Base-by-base conservation (phyloP, 352 stramenopile genomes). In the Phytophthora foliorum region DNA sequence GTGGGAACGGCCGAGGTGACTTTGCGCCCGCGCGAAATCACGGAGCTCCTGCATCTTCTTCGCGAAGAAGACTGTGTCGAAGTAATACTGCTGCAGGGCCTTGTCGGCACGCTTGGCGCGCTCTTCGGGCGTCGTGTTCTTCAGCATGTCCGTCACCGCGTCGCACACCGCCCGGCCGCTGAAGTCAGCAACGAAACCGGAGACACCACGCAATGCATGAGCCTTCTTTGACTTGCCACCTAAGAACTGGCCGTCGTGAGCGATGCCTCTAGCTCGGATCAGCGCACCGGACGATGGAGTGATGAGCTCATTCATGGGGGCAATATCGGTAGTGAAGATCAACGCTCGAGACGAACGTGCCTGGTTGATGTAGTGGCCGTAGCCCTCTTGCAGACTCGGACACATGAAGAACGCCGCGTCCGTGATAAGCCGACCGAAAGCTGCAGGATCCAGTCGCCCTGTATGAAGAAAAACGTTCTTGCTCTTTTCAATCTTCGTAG, bases 351-450 rank as follows among this genome's bases (percentile, higher is more conserved):
- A 67, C 0, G 77, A 76, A 8, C 79, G 60, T 14, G 77, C 79
- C 52, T 88, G 79, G 51, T 88, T 88, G 50, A 88, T 80, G 56
- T 86, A 88, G 63, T 88, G 77, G 10, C 79, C 79, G 59, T 84
- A 85, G 29, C 75, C 75, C 49, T 86, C 78, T 44, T 73, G 60
- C n/a, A 72, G 59, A 49, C 78, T 86, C 21, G 78, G 73, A 41
- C 78, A 84, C 46, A 86, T 42, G 38, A 84, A 81, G 44, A 77
- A 78, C 8, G 64, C 38, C 7, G 62, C 57, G 42, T 80, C 73
- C 3, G 67, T 57, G 25, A 84, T 64, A 7, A 86, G 4, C 25
- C 65, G 67, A 4, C 72, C 76, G 29, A 81, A 86, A 36, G n/a
- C 42, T 49, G 42, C n/a, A 14, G 42, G 42, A 16, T 49, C 42